Percentiles rank a stretch among this genome's conserved stretches.
Conservation (phyloP, 805 yeast genomes). For the Yarrowia sp. region DNA sequence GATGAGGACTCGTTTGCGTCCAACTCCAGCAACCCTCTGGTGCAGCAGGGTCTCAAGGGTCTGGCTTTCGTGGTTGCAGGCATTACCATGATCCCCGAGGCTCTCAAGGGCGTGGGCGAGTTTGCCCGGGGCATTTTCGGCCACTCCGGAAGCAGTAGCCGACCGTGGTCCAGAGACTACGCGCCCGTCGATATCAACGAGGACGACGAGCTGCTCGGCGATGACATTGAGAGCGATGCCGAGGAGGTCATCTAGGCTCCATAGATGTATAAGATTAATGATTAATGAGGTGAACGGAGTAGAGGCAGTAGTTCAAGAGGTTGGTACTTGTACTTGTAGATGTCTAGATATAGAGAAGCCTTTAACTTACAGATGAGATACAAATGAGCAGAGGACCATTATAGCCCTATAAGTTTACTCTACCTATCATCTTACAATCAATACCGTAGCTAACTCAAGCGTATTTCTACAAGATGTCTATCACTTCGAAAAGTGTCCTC, state of each 20-base stretch:
- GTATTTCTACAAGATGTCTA: too few species aligned
- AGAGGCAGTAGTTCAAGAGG: too few species aligned
- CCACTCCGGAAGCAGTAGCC: constrained; percentile 14
- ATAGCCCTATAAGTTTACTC: too few species aligned
- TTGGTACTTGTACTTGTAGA: too few species aligned
- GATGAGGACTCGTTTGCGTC: constrained; percentile 54
- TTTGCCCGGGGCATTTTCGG: constrained; percentile 21
- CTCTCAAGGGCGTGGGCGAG: constrained; percentile 24
- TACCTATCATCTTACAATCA: too few species aligned
- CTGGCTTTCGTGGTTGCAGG: constrained; percentile 48
- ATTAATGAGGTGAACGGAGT: constrained; percentile 1
- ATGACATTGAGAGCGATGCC: constrained; percentile 44
- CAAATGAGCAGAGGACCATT: too few species aligned
- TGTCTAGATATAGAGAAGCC: too few species aligned
- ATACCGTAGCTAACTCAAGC: too few species aligned
- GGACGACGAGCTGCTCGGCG: constrained; percentile 49
- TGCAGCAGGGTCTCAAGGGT: constrained; percentile 46
- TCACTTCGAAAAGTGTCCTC: too few species aligned
- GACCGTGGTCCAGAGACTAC: constrained; percentile 41
- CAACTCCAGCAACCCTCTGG: constrained; percentile 41
- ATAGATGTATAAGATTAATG: constrained; percentile 31
- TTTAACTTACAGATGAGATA: too few species aligned
- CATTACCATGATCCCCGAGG: constrained; percentile 43
- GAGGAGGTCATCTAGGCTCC: constrained; percentile 42
- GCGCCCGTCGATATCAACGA: constrained; percentile 49